These are phyloP conservation scores for Yamadazyma olivae DNA, from an alignment of 805 yeast genomes.

Conservation along the genomic window DNA sequence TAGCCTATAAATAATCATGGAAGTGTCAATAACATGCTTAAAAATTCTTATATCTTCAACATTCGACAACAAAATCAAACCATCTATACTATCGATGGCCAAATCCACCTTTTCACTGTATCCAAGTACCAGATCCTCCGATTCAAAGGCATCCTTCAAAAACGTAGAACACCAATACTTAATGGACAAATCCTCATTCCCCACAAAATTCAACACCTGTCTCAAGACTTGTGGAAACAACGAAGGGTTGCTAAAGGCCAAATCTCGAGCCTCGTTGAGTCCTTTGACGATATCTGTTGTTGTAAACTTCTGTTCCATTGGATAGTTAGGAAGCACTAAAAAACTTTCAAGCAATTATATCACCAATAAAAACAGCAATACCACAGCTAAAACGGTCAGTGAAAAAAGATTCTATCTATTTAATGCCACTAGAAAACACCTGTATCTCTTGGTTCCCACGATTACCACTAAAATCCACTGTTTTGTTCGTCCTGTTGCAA, in stretches of 20 bases:
- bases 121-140: slow-evolving; percentile 21
- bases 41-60: slow-evolving; percentile 29
- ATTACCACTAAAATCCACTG: too few species aligned
- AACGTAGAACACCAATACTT: slow-evolving; percentile 42
- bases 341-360: too few species aligned
- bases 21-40: slow-evolving; percentile 29
- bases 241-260: slow-evolving; percentile 27
- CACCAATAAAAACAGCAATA: too few species aligned
- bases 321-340: too few species aligned
- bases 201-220: slow-evolving; percentile 36
- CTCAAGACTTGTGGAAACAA: slow-evolving; percentile 43
- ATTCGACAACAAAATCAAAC: slow-evolving; percentile 24
- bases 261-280: slow-evolving; percentile 35
- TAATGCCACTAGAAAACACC: too few species aligned
- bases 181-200: slow-evolving; percentile 30
- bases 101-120: slow-evolving; percentile 32
- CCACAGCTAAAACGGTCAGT: too few species aligned
- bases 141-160: slow-evolving; percentile 33
- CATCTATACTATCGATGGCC: slow-evolving; percentile 39
- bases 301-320: slow-evolving; percentile 3
- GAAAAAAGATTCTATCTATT: too few species aligned
- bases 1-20: slow-evolving; percentile 40
- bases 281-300: slow-evolving; percentile 23
- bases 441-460: too few species aligned
- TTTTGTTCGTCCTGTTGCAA: too few species aligned